A percentile compares a stretch with the other conserved stretches of the same genome.
Evolutionary conservation across 1,139 yeast species (phyloP).

Genomic region (Debaryomyces udenii): DNA sequence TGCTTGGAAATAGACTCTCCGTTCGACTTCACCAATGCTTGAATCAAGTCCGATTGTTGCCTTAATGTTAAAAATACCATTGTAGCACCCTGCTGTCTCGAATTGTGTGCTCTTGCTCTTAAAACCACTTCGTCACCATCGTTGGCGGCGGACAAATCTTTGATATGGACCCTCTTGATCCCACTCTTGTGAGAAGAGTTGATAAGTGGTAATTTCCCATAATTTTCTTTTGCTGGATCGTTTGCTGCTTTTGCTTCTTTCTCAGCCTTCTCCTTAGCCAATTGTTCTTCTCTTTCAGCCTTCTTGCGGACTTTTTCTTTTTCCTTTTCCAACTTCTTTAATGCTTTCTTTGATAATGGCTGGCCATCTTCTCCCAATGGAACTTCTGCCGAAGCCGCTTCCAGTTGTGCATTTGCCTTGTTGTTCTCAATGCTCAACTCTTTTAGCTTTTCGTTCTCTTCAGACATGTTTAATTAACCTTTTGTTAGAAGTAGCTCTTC

Average conservation of each 20-base stretch:
- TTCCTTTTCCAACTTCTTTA: conserved; percentile 93
- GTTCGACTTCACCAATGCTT: conserved; percentile 77
- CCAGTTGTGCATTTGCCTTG: conserved; percentile 21
- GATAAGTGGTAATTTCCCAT: conserved; percentile 87
- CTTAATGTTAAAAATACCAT: conserved; percentile 89
- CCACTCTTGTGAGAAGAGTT: conserved; percentile 75
- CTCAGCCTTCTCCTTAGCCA: conserved; percentile 85
- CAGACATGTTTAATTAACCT: conserved; percentile 28
- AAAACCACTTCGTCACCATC: conserved; percentile 81
- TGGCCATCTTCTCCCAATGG: conserved; percentile 80
- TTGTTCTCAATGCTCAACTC: conserved; percentile 33
- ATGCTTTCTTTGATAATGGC: conserved; percentile 93
- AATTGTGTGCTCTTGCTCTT: conserved; percentile 92
- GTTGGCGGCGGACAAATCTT: conserved; percentile 58
- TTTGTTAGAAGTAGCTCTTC: neutral
- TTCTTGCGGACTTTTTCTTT: conserved; percentile 90
- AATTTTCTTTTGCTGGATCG: conserved; percentile 84
- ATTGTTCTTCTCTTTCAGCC: conserved; percentile 88
- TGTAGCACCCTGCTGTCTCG: conserved; percentile 95
- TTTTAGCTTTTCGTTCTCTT: conserved; percentile 37
- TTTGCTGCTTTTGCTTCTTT: conserved; percentile 69
- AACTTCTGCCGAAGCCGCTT: conserved; percentile 39
- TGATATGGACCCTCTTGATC: conserved; percentile 57
- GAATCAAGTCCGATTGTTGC: conserved; percentile 82
- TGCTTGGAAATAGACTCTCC: conserved; percentile 76